Conservation (phyloP, 345 rosid species). For the Rhodamnia rubescens region DNA sequence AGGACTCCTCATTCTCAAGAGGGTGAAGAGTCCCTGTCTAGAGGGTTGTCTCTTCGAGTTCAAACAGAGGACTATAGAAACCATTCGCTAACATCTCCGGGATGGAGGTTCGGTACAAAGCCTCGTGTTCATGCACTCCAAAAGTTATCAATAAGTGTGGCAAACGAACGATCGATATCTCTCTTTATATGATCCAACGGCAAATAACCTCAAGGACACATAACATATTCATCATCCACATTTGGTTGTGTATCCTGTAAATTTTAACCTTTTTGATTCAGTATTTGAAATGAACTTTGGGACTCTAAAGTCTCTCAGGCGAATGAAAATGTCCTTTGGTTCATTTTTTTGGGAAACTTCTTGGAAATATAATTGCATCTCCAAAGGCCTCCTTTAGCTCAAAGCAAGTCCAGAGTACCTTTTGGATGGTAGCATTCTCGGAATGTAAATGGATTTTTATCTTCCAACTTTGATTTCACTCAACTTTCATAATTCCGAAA, state of each 20-base stretch:
- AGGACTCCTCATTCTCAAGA: neutral
- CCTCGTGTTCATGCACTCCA: neutral
- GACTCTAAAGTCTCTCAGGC: no score
- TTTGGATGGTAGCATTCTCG: no score
- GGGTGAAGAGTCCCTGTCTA: neutral
- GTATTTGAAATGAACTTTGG: no score
- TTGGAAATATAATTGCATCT: no score
- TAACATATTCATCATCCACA: neutral
- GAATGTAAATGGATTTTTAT: no score
- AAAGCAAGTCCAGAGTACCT: no score
- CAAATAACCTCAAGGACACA: neutral
- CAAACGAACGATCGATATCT: neutral
- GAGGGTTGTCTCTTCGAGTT: neutral
- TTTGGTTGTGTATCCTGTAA: neutral
- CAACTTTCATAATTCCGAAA: no score
- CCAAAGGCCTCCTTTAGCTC: no score
- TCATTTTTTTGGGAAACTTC: no score
- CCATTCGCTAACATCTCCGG: neutral
- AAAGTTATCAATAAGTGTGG: neutral
- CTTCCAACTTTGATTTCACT: no score
- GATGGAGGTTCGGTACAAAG: neutral
- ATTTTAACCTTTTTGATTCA: no score
- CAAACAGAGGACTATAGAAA: neutral
- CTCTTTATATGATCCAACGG: neutral
- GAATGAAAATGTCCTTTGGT: no score